Conservation (phyloP, 345 rosid genomes). For the Populus euphratica region DNA sequence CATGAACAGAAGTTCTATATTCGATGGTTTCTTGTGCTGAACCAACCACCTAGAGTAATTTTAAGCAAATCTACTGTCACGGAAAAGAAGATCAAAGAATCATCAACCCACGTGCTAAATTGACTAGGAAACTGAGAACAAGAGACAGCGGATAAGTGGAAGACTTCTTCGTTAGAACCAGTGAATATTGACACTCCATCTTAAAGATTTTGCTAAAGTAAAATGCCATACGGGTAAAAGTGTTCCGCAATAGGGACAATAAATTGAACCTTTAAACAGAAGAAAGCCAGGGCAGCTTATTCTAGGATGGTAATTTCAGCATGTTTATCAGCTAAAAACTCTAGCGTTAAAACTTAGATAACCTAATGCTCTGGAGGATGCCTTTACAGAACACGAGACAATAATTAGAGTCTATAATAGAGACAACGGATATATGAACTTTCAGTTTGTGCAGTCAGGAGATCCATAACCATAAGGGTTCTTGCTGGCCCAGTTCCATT, state of each 20-base stretch:
- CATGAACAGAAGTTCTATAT: neutral
- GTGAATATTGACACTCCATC: neutral
- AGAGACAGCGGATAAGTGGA: neutral
- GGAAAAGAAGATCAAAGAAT: too few relatives aligned
- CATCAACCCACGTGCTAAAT: too few relatives aligned
- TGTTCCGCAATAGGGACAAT: slow-evolving; percentile 1
- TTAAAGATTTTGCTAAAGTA: too few relatives aligned
- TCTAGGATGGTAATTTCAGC: neutral
- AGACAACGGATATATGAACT: neutral
- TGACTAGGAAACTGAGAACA: neutral
- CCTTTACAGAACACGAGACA: neutral
- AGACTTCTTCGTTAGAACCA: neutral
- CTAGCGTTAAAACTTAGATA: neutral
- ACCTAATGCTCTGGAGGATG: neutral
- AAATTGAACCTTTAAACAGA: slow-evolving; percentile 1
- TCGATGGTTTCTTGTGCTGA: neutral
- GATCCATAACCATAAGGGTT: slow-evolving; percentile 86
- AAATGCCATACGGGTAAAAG: neutral
- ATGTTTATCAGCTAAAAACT: slow-evolving; percentile 2
- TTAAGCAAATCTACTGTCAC: neutral
- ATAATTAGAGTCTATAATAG: neutral
- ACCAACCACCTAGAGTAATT: too few relatives aligned
- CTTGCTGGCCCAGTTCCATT: slow-evolving; percentile 94
- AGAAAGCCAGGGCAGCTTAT: neutral
- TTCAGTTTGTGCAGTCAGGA: slow-evolving; percentile 28